Base-by-base conservation (phyloP, 2,329 filamentous ascomycete genomes). In the Aspergillus sp. region DNA sequence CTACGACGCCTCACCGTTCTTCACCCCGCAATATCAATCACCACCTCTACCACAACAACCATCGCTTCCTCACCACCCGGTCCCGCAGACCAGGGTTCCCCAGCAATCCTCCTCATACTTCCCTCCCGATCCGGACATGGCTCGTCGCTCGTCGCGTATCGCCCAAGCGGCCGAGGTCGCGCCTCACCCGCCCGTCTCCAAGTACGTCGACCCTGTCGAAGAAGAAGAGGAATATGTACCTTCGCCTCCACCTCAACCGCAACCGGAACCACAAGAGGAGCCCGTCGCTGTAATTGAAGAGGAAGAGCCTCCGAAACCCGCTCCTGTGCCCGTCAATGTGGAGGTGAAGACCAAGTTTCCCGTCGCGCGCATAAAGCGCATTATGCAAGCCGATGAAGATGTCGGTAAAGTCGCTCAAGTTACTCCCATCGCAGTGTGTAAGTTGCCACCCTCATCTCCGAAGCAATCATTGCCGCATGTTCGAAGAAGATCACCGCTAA, bases 371-470 rank as follows among this genome's bases (percentile, higher is more conserved):
- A 99, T 99, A 81, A 99, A 99, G 83, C 88, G 95, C 55, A 98
- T 99, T 71, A 98, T 99, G 95, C 95, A 99, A 79, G 94, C 94
- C 10, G 95, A 99, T 72, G 95, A 99, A 73, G 95, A 99, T 75
- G 93, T 99, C 0, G 95, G 95, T 63, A 99, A 99, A 79, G 95
- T 99, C 9, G 93, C 95, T 4, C 95, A 99, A 78, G 95, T 98
- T 63, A 97, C 95, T 0, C 94, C 94, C 15, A 96, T 97, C 59
- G 95, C 94, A 25, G 94, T 98, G 48, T 87, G 86, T 87, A 83
- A 72, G 85, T 76, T 12, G 66, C 15, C n/a, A 52, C 19, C 12
- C 45, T 19, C 28, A 41, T 21, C 9, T 17, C 38, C 17, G 21
- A 43, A 21, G 38, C 12, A n/a, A 25, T 13, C 2, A 38, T 32